phyloP scores from a whole-genome alignment of 306 rosid genomes.

The Lathyrus oleraceus region DNA sequence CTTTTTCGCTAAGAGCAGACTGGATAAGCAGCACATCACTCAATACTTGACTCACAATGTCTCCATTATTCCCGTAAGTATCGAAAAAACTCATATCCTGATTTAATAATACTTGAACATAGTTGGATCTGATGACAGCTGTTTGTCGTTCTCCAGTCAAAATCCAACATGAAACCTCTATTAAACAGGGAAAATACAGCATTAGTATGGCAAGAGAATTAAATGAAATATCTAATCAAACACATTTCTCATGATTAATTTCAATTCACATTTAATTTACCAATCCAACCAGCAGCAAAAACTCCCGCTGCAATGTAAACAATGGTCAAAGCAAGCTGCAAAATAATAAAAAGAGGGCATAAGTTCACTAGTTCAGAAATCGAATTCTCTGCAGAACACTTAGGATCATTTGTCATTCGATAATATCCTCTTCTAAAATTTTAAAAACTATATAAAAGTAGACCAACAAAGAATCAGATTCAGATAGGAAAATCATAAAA shows the following conservation, averaged over 20 bases:
- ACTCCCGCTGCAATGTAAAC: constrained; percentile 92
- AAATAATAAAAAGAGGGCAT: constrained; percentile 35
- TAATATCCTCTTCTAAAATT: constrained; percentile 24
- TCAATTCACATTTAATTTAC: constrained; percentile 49
- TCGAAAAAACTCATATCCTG: constrained; percentile 99
- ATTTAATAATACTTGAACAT: constrained; percentile 89
- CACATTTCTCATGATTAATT: constrained; percentile 27
- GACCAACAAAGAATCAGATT: constrained; percentile 15
- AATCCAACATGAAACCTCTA: constrained; percentile 99
- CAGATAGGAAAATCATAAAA: constrained; percentile 1
- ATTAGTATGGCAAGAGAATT: constrained; percentile 38
- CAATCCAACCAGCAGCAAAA: constrained; percentile 94
- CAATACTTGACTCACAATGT: constrained; percentile 97
- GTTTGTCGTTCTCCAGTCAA: constrained; percentile 98
- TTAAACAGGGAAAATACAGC: constrained; percentile 32
- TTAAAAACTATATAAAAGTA: constrained; percentile 23
- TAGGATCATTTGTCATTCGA: constrained; percentile 19
- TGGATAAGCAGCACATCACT: constrained; percentile 97
- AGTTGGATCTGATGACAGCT: constrained; percentile 91
- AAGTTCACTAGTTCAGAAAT: constrained; percentile 20
- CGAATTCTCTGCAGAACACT: constrained; percentile 10
- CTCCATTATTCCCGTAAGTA: constrained; percentile 97
- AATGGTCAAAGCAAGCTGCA: constrained; percentile 84
- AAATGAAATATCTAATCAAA: constrained; percentile 18
- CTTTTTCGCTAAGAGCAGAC: constrained; percentile 98